These are phyloP conservation scores for Russula brevipes DNA, from an alignment of 768 basidiomycete genomes.

Conservation along the genomic window DNA sequence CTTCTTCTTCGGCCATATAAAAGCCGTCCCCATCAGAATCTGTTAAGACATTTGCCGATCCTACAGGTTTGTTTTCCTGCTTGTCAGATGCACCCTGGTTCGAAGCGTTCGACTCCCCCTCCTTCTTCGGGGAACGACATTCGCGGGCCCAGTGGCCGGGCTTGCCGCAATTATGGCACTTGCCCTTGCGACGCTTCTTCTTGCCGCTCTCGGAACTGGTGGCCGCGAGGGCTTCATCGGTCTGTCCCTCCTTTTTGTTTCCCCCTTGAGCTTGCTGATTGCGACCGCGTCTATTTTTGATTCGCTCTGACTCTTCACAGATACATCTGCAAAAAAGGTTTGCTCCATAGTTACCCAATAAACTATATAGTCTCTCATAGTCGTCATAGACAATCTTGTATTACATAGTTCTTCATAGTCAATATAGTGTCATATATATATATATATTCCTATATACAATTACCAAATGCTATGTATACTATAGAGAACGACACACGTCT, in stretches of 20 bases:
- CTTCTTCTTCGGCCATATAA: not conserved
- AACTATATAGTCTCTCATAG: too few species aligned
- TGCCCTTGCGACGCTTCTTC: constrained; percentile 5
- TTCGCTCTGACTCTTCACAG: not conserved
- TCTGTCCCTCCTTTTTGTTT: not conserved
- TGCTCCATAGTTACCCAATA: too few species aligned
- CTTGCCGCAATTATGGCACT: not conserved
- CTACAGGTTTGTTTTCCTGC: not conserved
- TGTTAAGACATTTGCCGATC: not conserved
- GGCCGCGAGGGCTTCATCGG: not conserved
- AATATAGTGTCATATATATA: too few species aligned
- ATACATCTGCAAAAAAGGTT: not conserved
- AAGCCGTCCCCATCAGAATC: not conserved
- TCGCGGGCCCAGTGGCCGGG: not conserved
- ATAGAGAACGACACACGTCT: too few species aligned
- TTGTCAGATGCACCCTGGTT: not conserved
- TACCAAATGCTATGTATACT: too few species aligned
- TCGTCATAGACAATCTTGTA: too few species aligned
- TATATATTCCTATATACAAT: too few species aligned
- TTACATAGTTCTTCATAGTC: too few species aligned
- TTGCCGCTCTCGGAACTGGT: not conserved
- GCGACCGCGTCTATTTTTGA: not conserved
- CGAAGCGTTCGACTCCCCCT: not conserved
- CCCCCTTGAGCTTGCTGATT: too few species aligned
- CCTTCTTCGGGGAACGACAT: not conserved